A percentile compares a stretch with the other conserved stretches of the same genome.
Conservation (phyloP, 2,329 filamentous ascomycete genomes). For the Epicoccum nigrum region DNA sequence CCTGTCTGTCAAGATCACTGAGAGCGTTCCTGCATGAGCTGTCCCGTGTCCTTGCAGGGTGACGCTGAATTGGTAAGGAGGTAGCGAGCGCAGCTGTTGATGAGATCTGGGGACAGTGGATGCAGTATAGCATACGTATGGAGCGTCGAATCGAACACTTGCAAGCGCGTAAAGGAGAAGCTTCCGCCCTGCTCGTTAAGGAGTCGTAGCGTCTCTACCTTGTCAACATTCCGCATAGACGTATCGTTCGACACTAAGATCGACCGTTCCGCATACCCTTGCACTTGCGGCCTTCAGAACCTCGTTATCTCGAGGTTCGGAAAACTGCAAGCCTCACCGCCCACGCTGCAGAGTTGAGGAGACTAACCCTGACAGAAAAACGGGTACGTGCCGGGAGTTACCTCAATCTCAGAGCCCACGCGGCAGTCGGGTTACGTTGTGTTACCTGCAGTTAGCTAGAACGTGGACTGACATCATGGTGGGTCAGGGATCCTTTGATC, state of each 20-base stretch:
- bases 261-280: constrained; percentile 1
- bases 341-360: neutral
- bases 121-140: too few relatives aligned
- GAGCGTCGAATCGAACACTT: too few relatives aligned
- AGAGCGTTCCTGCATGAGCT: constrained; percentile 10
- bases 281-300: too few relatives aligned
- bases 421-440: neutral
- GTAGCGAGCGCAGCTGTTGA: neutral
- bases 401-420: neutral
- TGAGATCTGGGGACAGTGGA: neutral
- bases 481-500: constrained; percentile 3
- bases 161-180: too few relatives aligned
- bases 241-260: constrained; percentile 1
- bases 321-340: neutral
- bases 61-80: neutral
- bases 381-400: neutral
- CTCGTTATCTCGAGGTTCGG: too few relatives aligned
- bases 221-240: neutral
- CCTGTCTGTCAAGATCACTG: too few relatives aligned
- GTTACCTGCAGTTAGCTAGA: constrained; percentile 1
- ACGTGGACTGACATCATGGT: constrained; percentile 14
- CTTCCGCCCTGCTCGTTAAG: too few relatives aligned
- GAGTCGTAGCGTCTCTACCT: neutral
- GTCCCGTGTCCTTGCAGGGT: neutral
- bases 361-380: neutral